Base-by-base conservation (phyloP, 108 stramenopile genomes). In the Thalassiosira profunda region DNA sequence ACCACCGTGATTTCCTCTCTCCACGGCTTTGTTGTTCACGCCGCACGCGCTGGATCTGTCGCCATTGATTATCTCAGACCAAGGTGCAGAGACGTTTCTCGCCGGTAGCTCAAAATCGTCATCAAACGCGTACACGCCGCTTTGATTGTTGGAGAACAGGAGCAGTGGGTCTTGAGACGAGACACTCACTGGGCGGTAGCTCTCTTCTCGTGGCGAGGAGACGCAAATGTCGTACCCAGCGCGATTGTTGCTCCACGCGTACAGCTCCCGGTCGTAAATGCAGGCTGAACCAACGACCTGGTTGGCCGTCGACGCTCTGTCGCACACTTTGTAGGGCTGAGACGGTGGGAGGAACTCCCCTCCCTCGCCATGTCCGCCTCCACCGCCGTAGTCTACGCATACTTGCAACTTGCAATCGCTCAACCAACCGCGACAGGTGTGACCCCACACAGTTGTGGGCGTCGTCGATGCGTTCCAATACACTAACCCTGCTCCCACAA, bases 181-280 rank as follows among this genome's bases (percentile, higher is more conserved):
- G 8, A 54, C 51, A 38, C 43, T 29, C 8, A 11, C 5, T 48
- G 44, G 21, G 1, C 58, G 57, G 3, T 31, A 56, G n/a, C 54
- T 46, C 51, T 72, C 56, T 31, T 67, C 64, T 40, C 64, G 64
- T n/a, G 76, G 47, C 0, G 70, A 65, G 5, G 58, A 67, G 12
- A 56, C 10, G 49, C 79, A 80, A 36, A 80, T 33, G 45, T 80
- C 79, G 46, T 67, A 80, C 21, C 79, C 79, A 14, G 56, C 5
- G 0, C 46, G 28, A 9, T 57, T n/a, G n/a, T 69, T 57, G 52
- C 58, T 74, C 60, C 72, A 62, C 23, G 26, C 49, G 42, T 80
- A 74, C 20, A 74, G n/a, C 28, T 80, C 79, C 20, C 45, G 45
- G 34, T 80, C 79, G 48, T 58, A 68, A 7, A 74, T 41, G 28